Conservation (phyloP, 2,329 filamentous ascomycete species). For the Apiospora hydei region DNA sequence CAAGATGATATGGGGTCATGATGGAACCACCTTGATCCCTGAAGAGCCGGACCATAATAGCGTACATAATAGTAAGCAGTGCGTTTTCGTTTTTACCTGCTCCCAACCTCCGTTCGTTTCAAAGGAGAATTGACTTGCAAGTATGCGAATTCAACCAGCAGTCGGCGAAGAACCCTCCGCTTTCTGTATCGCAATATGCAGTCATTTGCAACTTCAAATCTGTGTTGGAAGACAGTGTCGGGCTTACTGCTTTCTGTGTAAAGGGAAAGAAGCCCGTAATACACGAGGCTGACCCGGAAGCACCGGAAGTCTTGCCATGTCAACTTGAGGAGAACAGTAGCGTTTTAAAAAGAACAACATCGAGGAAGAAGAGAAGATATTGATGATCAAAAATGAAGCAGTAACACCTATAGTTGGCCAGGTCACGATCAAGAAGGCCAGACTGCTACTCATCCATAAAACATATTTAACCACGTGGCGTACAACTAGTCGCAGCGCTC, state of each 20-base stretch:
- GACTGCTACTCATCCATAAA: neutral
- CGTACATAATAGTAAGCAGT: neutral
- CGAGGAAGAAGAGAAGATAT: neutral
- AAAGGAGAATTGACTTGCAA: neutral
- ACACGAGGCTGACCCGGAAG: too few species aligned
- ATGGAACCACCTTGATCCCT: conserved; percentile 2
- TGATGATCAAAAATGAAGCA: neutral
- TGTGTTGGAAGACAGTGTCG: neutral
- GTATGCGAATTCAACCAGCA: neutral
- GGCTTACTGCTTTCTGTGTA: neutral
- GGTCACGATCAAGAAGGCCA: neutral
- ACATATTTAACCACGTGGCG: neutral
- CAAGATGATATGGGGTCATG: neutral
- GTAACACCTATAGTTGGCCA: neutral
- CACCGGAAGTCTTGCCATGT: neutral
- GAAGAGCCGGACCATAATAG: neutral
- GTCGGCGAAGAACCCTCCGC: neutral
- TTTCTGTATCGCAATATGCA: neutral
- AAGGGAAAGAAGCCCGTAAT: neutral
- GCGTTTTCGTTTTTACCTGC: neutral
- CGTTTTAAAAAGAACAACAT: neutral
- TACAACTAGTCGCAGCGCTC: neutral
- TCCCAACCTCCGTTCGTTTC: neutral
- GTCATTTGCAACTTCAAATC: neutral
- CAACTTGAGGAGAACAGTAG: neutral